Base-by-base conservation (phyloP, 1,284 basidiomycete genomes). In the Fomes fomentarius region DNA sequence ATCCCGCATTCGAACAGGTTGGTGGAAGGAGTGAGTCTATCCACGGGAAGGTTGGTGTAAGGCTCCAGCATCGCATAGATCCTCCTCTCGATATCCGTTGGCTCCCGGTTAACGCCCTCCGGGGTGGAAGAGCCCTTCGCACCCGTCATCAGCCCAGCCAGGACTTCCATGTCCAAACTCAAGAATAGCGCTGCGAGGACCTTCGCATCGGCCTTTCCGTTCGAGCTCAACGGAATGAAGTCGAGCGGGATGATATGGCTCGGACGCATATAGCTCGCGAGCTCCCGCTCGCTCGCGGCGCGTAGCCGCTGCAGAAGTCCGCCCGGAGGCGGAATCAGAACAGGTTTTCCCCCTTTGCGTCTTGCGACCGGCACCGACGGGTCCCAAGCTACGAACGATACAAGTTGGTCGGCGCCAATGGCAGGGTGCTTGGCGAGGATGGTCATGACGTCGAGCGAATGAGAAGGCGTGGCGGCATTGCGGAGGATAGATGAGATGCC, bases 261-360 rank as follows among this genome's bases (percentile, higher is more conserved):
- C 12, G 79, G 79, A 9, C 79, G 73, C 79, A 82, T 81, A 56
- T 81, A 81, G 50, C 72, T 76, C 8, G 80, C 75, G 1, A 81
- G 68, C 59, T 78, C 76, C 21, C 60, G 54, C 38, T 77, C 72
- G 60, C 75, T 78, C 19, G 71, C 69, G 14, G 48, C 56, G 43
- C 67, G 71, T 46, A 81, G 71, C 25, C 60, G 53, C 22, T 62
- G 65, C 45, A 78, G 58, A 15, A 79, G 60, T 0, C 67, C 69
- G 9, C 56, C 46, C 7, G 71, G 69, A 4, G 75, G 69, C n/a
- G 54, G 1, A 21, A 67, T 46, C 15, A 75, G 47, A 4, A 52
- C 54, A 4, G 77, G 78, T 25, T 57, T 66, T 22, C 66, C 61
- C 9, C 70, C 70, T 53, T 77, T 77, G 25, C 77, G 71, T 9